Evolutionary conservation across 2,329 filamentous ascomycete genomes (phyloP).

Genomic region (Epichloe amarillans): DNA sequence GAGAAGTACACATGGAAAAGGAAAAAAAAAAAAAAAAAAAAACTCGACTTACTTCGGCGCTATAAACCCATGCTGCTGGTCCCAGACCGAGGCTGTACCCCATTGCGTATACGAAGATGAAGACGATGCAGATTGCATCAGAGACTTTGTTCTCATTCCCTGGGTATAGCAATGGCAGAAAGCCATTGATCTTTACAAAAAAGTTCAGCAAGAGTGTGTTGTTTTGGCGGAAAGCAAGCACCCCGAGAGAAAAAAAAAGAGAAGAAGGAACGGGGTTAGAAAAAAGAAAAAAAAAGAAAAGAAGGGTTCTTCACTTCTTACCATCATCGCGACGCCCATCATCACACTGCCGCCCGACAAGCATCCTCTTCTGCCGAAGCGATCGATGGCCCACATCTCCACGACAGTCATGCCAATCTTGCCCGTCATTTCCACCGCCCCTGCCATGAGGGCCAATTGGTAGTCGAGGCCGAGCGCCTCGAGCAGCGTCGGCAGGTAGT

Average conservation of each 20-base stretch:
- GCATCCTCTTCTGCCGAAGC: slow-evolving; percentile 33
- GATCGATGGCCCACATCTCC: slow-evolving; percentile 44
- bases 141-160: slow-evolving; percentile 32
- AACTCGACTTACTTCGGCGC: slow-evolving; percentile 32
- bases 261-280: neutral
- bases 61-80: slow-evolving; percentile 44
- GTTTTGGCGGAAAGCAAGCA: neutral
- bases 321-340: slow-evolving; percentile 40
- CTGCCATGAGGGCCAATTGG: slow-evolving; percentile 35
- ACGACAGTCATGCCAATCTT: slow-evolving; percentile 43
- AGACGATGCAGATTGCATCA: slow-evolving; percentile 38
- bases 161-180: slow-evolving; percentile 36
- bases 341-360: slow-evolving; percentile 34
- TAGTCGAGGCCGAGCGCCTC: slow-evolving; percentile 34
- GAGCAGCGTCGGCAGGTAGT: slow-evolving; percentile 43
- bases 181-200: slow-evolving; percentile 35
- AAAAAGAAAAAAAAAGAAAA: neutral
- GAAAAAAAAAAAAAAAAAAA: neutral
- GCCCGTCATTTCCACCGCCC: slow-evolving; percentile 42
- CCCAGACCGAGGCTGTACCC: slow-evolving; percentile 46
- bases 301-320: slow-evolving; percentile 16
- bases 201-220: neutral
- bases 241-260: neutral
- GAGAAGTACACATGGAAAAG: neutral
- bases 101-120: slow-evolving; percentile 45